Percentiles rank a stretch among this genome's conserved stretches.
phyloP scores from a whole-genome alignment of 106 monocot species.

The Allium sativum region DNA sequence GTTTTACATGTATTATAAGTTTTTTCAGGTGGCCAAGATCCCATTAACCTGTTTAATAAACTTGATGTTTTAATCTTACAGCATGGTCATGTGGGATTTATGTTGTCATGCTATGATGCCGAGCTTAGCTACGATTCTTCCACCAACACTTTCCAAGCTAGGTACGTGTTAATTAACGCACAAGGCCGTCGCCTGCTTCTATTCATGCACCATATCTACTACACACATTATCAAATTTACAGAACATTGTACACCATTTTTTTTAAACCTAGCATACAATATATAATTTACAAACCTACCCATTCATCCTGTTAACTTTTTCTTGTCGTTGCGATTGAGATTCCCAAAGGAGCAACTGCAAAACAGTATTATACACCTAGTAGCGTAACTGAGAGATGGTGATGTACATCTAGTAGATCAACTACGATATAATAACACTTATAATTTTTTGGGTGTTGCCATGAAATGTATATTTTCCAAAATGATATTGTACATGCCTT shows the following conservation, averaged over 20 bases:
- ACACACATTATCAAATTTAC: not conserved
- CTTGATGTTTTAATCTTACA: constrained; percentile 6
- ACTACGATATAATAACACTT: not conserved
- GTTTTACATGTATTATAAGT: not conserved
- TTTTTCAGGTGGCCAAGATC: too few species aligned
- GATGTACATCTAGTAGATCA: too few species aligned
- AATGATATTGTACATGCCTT: not conserved
- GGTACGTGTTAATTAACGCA: constrained; percentile 23
- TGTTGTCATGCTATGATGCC: constrained; percentile 86
- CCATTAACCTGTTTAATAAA: not conserved
- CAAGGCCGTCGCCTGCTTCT: not conserved
- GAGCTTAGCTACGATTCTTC: constrained; percentile 54
- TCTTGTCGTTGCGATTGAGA: too few species aligned
- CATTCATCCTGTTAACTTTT: too few species aligned
- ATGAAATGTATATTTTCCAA: too few species aligned
- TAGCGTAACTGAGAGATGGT: too few species aligned
- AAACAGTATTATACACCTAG: too few species aligned
- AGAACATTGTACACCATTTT: not conserved
- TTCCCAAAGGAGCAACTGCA: too few species aligned
- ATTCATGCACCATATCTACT: not conserved
- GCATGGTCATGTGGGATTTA: constrained; percentile 70
- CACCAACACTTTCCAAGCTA: constrained; percentile 60
- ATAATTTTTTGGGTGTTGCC: not conserved
- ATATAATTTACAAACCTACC: too few species aligned
- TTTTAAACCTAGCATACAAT: too few species aligned